A percentile compares a stretch with the other conserved stretches of the same genome.
phyloP scores from a whole-genome alignment of 2,329 filamentous ascomycete genomes.

The Calonectria pseudoturangicola region DNA sequence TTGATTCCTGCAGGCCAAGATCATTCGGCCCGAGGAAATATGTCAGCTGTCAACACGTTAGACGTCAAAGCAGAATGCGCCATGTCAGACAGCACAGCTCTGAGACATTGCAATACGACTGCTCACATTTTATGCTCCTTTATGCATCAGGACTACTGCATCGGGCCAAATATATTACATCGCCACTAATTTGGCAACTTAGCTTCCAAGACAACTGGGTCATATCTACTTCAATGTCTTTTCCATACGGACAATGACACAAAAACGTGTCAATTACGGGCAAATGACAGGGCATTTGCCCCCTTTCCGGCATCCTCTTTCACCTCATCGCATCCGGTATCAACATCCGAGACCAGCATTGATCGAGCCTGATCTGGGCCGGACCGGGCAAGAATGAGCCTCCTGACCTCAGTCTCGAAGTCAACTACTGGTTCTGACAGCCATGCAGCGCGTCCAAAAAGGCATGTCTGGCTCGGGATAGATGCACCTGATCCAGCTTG shows the following conservation, averaged over 20 bases:
- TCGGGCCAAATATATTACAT: slow-evolving; percentile 50
- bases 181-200: slow-evolving; percentile 35
- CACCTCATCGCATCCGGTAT: neutral
- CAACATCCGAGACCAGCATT: neutral
- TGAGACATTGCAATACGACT: slow-evolving; percentile 20
- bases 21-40: slow-evolving; percentile 50
- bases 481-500: neutral
- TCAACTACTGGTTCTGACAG: neutral
- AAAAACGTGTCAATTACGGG: slow-evolving; percentile 45
- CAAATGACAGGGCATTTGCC: slow-evolving; percentile 50
- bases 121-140: slow-evolving; percentile 41
- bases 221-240: slow-evolving; percentile 50
- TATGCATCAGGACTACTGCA: slow-evolving; percentile 48
- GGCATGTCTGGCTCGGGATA: slow-evolving; percentile 1
- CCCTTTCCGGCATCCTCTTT: slow-evolving; percentile 45
- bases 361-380: neutral
- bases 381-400: neutral
- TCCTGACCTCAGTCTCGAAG: neutral
- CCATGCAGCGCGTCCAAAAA: neutral
- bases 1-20: slow-evolving; percentile 46
- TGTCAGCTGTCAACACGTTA: slow-evolving; percentile 46
- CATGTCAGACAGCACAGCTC: slow-evolving; percentile 1
- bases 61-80: slow-evolving; percentile 43
- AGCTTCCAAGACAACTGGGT: slow-evolving; percentile 44
- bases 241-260: slow-evolving; percentile 44